Conservation (phyloP, 257 asterid genomes). For the Ligustrum vulgare region DNA sequence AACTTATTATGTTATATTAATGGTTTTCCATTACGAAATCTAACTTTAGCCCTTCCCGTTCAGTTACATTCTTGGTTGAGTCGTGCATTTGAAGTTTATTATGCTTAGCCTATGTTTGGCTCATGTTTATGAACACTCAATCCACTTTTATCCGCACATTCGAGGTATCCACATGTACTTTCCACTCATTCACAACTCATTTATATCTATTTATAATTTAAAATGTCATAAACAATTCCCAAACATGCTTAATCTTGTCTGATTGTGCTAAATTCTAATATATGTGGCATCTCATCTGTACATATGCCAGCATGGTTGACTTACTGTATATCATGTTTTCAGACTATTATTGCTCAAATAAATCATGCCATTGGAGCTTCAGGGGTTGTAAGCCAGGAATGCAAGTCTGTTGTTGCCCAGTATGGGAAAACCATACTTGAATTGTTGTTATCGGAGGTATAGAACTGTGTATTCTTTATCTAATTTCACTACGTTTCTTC, state of each 20-base stretch:
- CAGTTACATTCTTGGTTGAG: neutral
- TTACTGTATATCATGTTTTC: slow-evolving; percentile 21
- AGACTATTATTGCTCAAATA: slow-evolving; percentile 66
- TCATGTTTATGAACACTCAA: no score
- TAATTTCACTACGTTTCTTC: neutral
- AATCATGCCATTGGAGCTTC: slow-evolving; percentile 93
- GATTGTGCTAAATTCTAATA: slow-evolving; percentile 4
- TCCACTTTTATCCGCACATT: no score
- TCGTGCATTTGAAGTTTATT: slow-evolving; percentile 11
- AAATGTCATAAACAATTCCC: no score
- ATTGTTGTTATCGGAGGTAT: slow-evolving; percentile 61
- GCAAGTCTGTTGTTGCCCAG: slow-evolving; percentile 62
- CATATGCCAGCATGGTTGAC: slow-evolving; percentile 14
- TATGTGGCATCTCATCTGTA: slow-evolving; percentile 8
- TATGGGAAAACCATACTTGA: slow-evolving; percentile 74
- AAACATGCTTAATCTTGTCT: neutral
- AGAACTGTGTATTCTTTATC: neutral
- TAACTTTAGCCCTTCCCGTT: neutral
- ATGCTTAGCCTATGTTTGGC: neutral
- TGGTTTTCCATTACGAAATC: neutral
- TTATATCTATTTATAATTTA: no score
- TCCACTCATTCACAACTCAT: no score
- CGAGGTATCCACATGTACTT: no score
- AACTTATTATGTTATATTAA: neutral
- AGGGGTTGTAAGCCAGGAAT: slow-evolving; percentile 87